These are phyloP conservation scores for Penicillium sp. DNA, from an alignment of 2,329 filamentous ascomycete genomes.

Conservation along the genomic window DNA sequence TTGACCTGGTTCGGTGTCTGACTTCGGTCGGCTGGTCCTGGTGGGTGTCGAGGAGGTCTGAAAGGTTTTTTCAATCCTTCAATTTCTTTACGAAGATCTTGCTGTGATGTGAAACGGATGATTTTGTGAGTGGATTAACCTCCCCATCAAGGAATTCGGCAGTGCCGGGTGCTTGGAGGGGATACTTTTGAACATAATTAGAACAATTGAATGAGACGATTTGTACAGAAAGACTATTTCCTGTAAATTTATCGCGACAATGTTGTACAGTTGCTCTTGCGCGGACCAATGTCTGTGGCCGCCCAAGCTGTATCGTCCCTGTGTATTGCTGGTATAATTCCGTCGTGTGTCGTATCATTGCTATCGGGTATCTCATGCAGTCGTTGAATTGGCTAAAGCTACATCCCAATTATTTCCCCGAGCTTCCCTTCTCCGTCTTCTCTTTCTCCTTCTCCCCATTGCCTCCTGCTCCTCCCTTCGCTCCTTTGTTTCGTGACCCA, in stretches of 20 bases:
- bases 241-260: no score
- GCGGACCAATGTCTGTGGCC: no score
- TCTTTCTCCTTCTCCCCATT: slow-evolving; percentile 1
- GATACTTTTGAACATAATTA: neutral
- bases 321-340: neutral
- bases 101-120: neutral
- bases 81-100: neutral
- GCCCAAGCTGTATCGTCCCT: neutral
- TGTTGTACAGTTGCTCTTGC: no score
- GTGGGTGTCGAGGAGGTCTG: slow-evolving; percentile 90
- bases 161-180: neutral
- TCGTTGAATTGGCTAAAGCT: neutral
- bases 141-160: neutral
- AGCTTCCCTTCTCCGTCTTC: slow-evolving; percentile 1
- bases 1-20: slow-evolving; percentile 72
- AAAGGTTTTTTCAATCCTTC: slow-evolving; percentile 56
- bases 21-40: slow-evolving; percentile 74
- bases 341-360: neutral
- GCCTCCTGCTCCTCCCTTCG: slow-evolving; percentile 11
- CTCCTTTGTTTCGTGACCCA: slow-evolving; percentile 22
- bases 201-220: no score
- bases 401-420: neutral
- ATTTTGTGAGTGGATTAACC: neutral
- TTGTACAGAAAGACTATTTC: no score
- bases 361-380: neutral